Base-by-base conservation (phyloP, 768 basidiomycete species). In the Mycena rebaudengoi region DNA sequence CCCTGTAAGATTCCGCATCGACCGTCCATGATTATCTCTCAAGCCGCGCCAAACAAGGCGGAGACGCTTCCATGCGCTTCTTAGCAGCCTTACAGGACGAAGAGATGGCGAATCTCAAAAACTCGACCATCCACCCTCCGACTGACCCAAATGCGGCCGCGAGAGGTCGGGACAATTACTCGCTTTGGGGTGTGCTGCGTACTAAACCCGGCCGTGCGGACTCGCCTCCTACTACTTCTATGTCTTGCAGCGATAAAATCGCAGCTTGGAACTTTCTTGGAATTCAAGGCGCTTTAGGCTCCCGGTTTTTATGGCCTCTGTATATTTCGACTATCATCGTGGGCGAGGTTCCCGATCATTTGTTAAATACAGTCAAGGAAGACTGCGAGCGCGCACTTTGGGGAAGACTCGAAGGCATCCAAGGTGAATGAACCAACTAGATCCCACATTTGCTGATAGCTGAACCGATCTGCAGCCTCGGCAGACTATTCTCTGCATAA, bases 191-290 rank as follows among this genome's bases (percentile, higher is more conserved):
- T 6, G 89, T 91, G 10, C 77, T 98, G 44, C 91, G 96, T 30
- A 98, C 97, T 0, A 99, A 98, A 72, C 96, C 96, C 6, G 97
- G 95, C 3, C 88, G 96, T 53, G 91, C 94, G 0, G 96, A 99
- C 72, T 91, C 95, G 0, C 89, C 89, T 0, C 88, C 88, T 0
- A 94, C 96, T 1, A 73, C 86, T 0, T 94, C 86, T 70, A 93
- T 98, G 90, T 94, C 95, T 0, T 99, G 96, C 77, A 94, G 92
- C 67, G 96, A 99, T 74, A 99, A 99, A 76, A 90, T 99, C 40
- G 94, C 95, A 0, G 78, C 85, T 5, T 99, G 96, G 95, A 88
- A 83, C 56, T 85, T 91, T 0, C 79, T 95, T 4, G 96, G 96
- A 0, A 81, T 97, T 25, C 95, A 97, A 71, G 96, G 97, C 4